Base-by-base conservation (phyloP, 495 filamentous ascomycete genomes). In the Penicillium macrosclerotiorum region DNA sequence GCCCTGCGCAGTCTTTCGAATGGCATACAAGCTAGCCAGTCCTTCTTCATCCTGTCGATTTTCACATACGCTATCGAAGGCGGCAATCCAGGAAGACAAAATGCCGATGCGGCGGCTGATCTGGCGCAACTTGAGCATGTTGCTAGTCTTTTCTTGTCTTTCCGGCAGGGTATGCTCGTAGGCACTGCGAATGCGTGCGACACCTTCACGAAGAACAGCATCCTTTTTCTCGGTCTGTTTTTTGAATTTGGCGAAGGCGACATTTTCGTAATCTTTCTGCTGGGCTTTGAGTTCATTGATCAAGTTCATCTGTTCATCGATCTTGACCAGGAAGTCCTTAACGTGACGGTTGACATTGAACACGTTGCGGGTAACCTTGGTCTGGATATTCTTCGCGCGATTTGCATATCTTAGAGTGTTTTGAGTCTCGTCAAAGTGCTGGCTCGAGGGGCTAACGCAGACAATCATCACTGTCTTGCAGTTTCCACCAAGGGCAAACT, bases 381-480 rank as follows among this genome's bases (percentile, higher is more conserved):
- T 99, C 72, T 99, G 95, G 60, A 99, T 99, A 61, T 99, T 99
- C 78, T 99, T 99, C 17, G 93, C 93, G 48, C 93, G 76, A 65
- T 99, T 96, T 42, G 93, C 93, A 64, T 99, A 99, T 54, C 95
- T 88, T 12, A 99, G 72, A 2, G 93, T 99, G 59, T 99, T 99
- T 53, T 99, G 93, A 0, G 93, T 99, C 60, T 99, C 93, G 60
- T 99, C 93, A 60, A 94, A 99, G 67, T 99, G 93, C 30, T 87
- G 84, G 62, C 93, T 97, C 6, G 90, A 96, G 11, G 93, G 93
- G 57, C 90, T 95, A 39, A 97, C 90, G 58, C 93, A 99, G 24
- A 99, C 93, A 57, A 99, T 99, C 93, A 99, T 99, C 56, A 99
- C 93, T 8, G 93, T 99, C 72, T 88, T 91, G 73, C 93, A 99